A percentile compares a stretch with the other conserved stretches of the same genome.
These are phyloP conservation scores for Scenedesmus sp. DNA, from an alignment of 163 green algal genomes.

Conservation along the genomic window DNA sequence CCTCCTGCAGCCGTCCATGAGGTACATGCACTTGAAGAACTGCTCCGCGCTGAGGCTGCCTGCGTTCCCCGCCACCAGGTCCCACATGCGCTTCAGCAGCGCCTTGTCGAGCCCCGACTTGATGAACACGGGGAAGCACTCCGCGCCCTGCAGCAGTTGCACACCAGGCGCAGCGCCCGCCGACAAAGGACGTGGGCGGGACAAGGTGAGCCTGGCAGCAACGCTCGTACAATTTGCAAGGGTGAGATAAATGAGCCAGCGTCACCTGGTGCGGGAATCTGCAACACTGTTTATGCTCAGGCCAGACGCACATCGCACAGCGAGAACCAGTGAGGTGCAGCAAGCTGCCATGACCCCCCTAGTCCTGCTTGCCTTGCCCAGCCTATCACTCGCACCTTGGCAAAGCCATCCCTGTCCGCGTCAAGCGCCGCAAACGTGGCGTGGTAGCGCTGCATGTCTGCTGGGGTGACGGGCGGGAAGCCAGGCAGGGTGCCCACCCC, in stretches of 20 bases:
- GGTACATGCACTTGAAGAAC: constrained; percentile 85
- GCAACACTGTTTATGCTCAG: too few relatives aligned
- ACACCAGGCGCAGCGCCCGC: too few relatives aligned
- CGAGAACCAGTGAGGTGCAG: neutral
- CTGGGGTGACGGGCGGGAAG: constrained; percentile 44
- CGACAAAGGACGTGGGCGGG: too few relatives aligned
- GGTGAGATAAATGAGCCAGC: too few relatives aligned
- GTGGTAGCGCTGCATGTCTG: constrained; percentile 73
- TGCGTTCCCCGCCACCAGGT: constrained; percentile 67
- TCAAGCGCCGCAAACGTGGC: constrained; percentile 84
- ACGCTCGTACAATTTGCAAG: too few relatives aligned
- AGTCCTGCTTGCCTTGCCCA: neutral
- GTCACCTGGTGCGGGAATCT: too few relatives aligned
- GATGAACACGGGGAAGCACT: constrained; percentile 90
- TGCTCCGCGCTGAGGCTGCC: constrained; percentile 76
- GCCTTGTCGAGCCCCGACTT: constrained; percentile 84
- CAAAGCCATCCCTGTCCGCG: constrained; percentile 79
- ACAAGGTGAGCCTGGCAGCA: too few relatives aligned
- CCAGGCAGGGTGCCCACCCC: neutral
- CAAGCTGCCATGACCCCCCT: too few relatives aligned
- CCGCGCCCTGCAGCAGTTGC: constrained; percentile 70
- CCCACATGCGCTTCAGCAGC: constrained; percentile 66
- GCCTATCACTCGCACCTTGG: constrained; percentile 64
- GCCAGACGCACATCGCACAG: neutral
- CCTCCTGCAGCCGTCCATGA: constrained; percentile 84